Percentiles rank a stretch among this genome's conserved stretches.
These are phyloP conservation scores for Mycena venus DNA, from an alignment of 768 basidiomycete species.

Conservation along the genomic window DNA sequence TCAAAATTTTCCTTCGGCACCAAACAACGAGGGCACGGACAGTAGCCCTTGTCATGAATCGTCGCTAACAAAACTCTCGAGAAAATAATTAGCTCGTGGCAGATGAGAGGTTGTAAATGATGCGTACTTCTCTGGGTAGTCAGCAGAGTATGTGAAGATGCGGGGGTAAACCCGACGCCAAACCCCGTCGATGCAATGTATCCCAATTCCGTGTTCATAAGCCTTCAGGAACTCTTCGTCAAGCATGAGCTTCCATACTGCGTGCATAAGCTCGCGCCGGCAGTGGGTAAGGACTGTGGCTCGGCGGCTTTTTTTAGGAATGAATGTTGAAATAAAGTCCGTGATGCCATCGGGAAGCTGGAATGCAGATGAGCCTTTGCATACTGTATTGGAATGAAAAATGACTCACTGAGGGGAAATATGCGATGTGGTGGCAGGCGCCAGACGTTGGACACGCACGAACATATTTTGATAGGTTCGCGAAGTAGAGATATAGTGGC, in stretches of 20 bases:
- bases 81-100: not conserved
- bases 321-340: not conserved
- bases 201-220: no score
- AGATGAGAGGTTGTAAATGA: not conserved
- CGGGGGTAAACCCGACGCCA: no score
- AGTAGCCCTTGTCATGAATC: conserved; percentile 31
- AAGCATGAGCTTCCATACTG: conserved; percentile 12
- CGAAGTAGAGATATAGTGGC: conserved; percentile 39
- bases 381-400: not conserved
- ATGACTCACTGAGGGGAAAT: conserved; percentile 4
- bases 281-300: conserved; percentile 17
- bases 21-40: conserved; percentile 38
- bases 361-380: not conserved
- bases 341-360: not conserved
- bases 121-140: conserved; percentile 44
- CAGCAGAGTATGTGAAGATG: conserved; percentile 40
- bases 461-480: conserved; percentile 39
- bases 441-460: conserved; percentile 6
- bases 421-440: conserved; percentile 36
- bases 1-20: conserved; percentile 21
- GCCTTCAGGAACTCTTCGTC: no score
- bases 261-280: conserved; percentile 33
- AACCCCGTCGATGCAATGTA: no score
- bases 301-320: not conserved
- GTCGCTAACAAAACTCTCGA: conserved; percentile 37